A percentile compares a stretch with the other conserved stretches of the same genome.
These are phyloP conservation scores for Globisporangium radiosum DNA, from an alignment of 352 stramenopile genomes.

Conservation along the genomic window DNA sequence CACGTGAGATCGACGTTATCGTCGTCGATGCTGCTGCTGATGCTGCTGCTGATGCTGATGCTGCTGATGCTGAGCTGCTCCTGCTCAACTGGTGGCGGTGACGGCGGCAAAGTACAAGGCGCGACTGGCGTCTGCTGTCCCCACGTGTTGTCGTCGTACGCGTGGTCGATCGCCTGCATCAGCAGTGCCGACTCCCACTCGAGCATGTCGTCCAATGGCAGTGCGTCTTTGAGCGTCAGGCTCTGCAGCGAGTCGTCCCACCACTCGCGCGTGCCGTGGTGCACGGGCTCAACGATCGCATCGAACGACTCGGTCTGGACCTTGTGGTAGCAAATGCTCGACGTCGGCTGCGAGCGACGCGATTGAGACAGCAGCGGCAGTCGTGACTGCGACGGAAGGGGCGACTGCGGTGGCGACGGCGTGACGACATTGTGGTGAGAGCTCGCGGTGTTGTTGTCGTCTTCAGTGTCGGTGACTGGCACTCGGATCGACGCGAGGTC, in stretches of 20 bases:
- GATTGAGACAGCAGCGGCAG: background rate
- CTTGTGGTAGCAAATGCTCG: constrained; percentile 10
- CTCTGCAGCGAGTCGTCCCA: constrained; percentile 44
- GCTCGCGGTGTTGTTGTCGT: background rate
- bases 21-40: background rate
- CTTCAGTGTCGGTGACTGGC: background rate
- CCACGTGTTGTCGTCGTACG: constrained; percentile 5
- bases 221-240: constrained; percentile 27
- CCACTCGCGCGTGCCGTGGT: constrained; percentile 17
- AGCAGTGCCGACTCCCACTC: constrained; percentile 35
- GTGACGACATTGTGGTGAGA: background rate
- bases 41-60: background rate
- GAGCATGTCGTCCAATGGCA: constrained; percentile 30
- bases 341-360: background rate
- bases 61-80: background rate
- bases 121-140: background rate
- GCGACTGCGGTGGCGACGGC: background rate
- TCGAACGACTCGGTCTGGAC: constrained; percentile 1
- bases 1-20: constrained; percentile 22
- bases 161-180: background rate
- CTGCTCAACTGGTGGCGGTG: background rate
- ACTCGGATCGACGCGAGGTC: constrained; percentile 2
- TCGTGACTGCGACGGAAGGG: no score
- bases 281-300: constrained; percentile 10
- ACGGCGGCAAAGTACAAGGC: no score